These are phyloP conservation scores for Backusella liffmaniae DNA, from an alignment of 192 early-diverging fungal species.

Conservation along the genomic window DNA sequence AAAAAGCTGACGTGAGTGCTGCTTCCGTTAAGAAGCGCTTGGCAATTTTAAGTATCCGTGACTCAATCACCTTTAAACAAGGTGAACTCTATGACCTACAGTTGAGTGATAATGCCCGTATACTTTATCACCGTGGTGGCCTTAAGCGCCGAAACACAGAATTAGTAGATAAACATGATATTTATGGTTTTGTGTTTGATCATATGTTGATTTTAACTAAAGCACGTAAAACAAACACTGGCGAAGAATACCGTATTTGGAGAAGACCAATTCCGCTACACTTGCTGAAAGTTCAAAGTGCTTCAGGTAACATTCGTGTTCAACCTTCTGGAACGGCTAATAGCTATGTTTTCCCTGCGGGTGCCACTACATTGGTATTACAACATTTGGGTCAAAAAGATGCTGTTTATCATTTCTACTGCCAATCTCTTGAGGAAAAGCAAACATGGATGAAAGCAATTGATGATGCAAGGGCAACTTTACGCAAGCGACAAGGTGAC, in stretches of 20 bases:
- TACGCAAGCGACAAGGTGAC: slow-evolving; percentile 38
- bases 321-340: background rate
- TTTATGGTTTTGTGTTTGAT: slow-evolving; percentile 89
- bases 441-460: slow-evolving; percentile 84
- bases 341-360: background rate
- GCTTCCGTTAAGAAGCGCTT: slow-evolving; percentile 12
- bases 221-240: slow-evolving; percentile 53
- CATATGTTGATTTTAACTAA: slow-evolving; percentile 80
- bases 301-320: background rate
- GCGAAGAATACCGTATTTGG: slow-evolving; percentile 60
- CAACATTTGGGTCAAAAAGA: slow-evolving; percentile 31
- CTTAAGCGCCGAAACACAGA: slow-evolving; percentile 55
- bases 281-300: slow-evolving; percentile 42
- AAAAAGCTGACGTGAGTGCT: background rate
- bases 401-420: slow-evolving; percentile 69
- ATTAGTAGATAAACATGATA: slow-evolving; percentile 57
- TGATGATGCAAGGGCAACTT: slow-evolving; percentile 52
- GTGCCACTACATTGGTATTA: slow-evolving; percentile 15
- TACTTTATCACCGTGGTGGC: slow-evolving; percentile 74
- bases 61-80: slow-evolving; percentile 30
- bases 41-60: slow-evolving; percentile 21
- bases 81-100: slow-evolving; percentile 62
- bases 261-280: slow-evolving; percentile 80
- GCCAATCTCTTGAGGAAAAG: slow-evolving; percentile 63
- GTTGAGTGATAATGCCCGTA: slow-evolving; percentile 67